Base-by-base conservation (phyloP, 163 green algal species). In the Smithsoniella earleae region DNA sequence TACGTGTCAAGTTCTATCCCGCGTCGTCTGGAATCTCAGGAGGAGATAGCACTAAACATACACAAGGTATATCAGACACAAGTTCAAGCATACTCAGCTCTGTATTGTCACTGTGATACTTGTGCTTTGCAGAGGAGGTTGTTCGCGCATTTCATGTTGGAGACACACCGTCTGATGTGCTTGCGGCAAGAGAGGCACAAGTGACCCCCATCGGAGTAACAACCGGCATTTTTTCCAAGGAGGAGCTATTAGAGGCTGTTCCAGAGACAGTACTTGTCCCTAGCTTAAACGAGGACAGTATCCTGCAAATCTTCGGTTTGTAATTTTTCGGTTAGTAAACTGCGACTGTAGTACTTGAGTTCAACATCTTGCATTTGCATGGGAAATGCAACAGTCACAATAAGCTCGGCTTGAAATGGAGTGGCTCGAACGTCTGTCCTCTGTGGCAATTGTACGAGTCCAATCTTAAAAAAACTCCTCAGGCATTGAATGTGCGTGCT, bases 81-180 rank as follows among this genome's bases (percentile, higher is more conserved):
- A n/a, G n/a, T n/a, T n/a, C n/a, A n/a, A n/a, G n/a, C n/a, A n/a
- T n/a, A n/a, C n/a, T n/a, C n/a, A 49, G 13, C 13, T 13, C 13
- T 49, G 13, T 49, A 49, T 49, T 13, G 10, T 49, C 13, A 49
- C 40, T 13, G 40, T 49, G 10, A 49, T 22, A 49, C 10, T 49
- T 49, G 65, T 30, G 58, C 40, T 31, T 5, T 78, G 30, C 34
- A 80, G 62, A 63, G 25, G 2, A 2, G 1, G 77, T 79, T 36
- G 43, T 25, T 2, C 37, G 28, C 0, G 52, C 80, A 13, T 89
- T 86, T 38, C 90, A 96, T 76, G 79, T 95, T 2, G 90, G 90
- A 0, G 90, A 96, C 66, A 92, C 89, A 0, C 90, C 90, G 2
- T 88, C 90, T 79, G 82, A 87, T 46, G 73, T 86, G 16, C 40